A percentile compares a stretch with the other conserved stretches of the same genome.
Evolutionary conservation across 2,329 filamentous ascomycete species (phyloP).

Genomic region (Mariannaea sp.): DNA sequence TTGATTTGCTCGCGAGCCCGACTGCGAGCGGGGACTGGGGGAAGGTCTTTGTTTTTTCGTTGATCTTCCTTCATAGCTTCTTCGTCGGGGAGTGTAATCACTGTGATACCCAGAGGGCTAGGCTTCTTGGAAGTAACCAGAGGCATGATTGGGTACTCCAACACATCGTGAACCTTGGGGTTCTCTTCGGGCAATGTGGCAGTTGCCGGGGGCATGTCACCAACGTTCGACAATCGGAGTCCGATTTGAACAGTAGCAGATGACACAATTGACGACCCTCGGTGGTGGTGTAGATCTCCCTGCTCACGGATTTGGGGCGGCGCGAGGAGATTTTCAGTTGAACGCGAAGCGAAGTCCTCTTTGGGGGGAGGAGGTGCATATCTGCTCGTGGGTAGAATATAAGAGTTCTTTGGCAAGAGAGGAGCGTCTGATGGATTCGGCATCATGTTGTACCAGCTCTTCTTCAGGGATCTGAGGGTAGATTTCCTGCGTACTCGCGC

Average conservation of each 20-base stretch:
- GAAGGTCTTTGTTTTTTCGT: constrained; percentile 37
- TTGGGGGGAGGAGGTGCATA: constrained; percentile 42
- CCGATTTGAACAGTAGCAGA: constrained; percentile 74
- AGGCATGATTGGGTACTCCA: constrained; percentile 39
- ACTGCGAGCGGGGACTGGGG: constrained; percentile 42
- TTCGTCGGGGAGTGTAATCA: constrained; percentile 35
- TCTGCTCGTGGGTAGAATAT: constrained; percentile 54
- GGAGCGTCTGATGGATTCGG: constrained; percentile 33
- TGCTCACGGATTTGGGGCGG: constrained; percentile 51
- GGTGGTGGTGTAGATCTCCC: constrained; percentile 51
- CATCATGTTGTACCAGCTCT: constrained; percentile 37
- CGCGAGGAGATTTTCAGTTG: constrained; percentile 33
- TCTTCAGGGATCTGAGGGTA: constrained; percentile 33
- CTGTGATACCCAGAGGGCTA: constrained; percentile 34
- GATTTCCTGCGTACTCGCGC: constrained; percentile 25
- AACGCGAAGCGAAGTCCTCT: constrained; percentile 11
- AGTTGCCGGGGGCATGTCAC: constrained; percentile 50
- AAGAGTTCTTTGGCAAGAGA: constrained; percentile 31
- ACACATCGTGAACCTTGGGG: constrained; percentile 45
- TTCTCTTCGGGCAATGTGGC: constrained; percentile 28
- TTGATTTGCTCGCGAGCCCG: constrained; percentile 28
- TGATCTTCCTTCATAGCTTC: constrained; percentile 30
- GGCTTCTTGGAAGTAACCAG: constrained; percentile 29
- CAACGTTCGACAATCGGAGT: constrained; percentile 65
- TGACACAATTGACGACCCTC: constrained; percentile 66